Evolutionary conservation across 768 basidiomycete genomes (phyloP).

Genomic region (Clitopilus hobsonii): DNA sequence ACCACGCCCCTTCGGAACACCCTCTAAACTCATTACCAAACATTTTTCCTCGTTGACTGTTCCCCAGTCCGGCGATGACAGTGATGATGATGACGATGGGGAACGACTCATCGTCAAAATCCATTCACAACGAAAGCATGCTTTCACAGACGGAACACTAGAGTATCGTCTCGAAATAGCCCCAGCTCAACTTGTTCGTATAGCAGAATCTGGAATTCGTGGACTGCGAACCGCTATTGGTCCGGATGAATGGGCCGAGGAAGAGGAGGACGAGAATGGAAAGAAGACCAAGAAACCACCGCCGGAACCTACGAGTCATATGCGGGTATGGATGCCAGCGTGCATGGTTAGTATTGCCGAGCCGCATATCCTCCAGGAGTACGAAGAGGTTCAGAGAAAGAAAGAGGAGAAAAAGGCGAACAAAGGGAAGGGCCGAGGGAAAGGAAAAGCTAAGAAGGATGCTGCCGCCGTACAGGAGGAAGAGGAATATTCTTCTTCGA

Average conservation of each 20-base stretch:
- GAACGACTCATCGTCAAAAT: slow-evolving; percentile 58
- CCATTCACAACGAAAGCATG: slow-evolving; percentile 59
- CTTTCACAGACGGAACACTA: slow-evolving; percentile 62
- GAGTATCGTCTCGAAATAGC: slow-evolving; percentile 82
- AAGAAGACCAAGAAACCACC: slow-evolving; percentile 30
- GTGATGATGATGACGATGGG: slow-evolving; percentile 28
- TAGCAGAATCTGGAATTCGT: slow-evolving; percentile 62
- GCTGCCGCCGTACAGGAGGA: not conserved
- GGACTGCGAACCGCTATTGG: slow-evolving; percentile 50
- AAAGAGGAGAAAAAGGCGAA: slow-evolving; percentile 49
- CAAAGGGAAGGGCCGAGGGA: slow-evolving; percentile 27
- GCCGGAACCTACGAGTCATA: slow-evolving; percentile 47
- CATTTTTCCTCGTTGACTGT: slow-evolving; percentile 48
- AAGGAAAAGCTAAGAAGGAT: slow-evolving; percentile 13
- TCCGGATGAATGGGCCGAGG: slow-evolving; percentile 47
- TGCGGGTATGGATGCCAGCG: slow-evolving; percentile 81
- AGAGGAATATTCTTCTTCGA: not conserved
- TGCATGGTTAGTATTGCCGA: slow-evolving; percentile 68
- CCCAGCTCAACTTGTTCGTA: slow-evolving; percentile 58
- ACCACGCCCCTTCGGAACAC: slow-evolving; percentile 34
- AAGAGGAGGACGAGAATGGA: slow-evolving; percentile 36
- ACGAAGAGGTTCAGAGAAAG: slow-evolving; percentile 41
- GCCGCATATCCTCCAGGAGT: slow-evolving; percentile 59
- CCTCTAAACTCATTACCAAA: slow-evolving; percentile 50
- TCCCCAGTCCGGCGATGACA: slow-evolving; percentile 18